phyloP scores from a whole-genome alignment of 2,329 filamentous ascomycete species.

The Curvularia spicifera region DNA sequence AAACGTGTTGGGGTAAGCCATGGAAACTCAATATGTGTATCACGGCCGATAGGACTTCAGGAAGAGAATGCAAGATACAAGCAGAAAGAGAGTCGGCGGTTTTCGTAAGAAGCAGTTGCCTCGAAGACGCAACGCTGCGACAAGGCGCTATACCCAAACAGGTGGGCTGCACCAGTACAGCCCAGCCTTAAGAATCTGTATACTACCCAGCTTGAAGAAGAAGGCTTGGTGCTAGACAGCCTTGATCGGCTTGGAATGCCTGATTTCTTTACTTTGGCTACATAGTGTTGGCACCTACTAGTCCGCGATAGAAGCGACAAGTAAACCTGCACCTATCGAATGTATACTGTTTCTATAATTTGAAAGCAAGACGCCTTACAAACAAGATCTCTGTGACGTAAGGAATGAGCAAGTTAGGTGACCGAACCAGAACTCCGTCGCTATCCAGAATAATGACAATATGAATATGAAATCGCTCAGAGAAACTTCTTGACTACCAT shows the following conservation, averaged over 20 bases:
- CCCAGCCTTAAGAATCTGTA: not conserved
- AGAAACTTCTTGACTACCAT: conserved; percentile 65
- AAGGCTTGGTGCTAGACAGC: not conserved
- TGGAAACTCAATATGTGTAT: no score
- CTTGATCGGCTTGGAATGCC: no score
- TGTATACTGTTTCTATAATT: not conserved
- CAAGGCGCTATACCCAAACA: not conserved
- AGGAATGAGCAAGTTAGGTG: not conserved
- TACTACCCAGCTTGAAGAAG: not conserved
- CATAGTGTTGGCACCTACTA: not conserved
- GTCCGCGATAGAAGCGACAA: not conserved
- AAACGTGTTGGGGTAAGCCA: not conserved
- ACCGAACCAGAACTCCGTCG: conserved; percentile 3
- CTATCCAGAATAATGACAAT: not conserved
- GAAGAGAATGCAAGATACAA: not conserved
- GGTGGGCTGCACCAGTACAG: not conserved
- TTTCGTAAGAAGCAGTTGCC: not conserved
- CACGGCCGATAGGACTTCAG: not conserved
- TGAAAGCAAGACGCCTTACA: not conserved
- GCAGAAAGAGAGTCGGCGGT: not conserved
- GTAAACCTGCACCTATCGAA: not conserved
- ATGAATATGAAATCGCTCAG: not conserved
- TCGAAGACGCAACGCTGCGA: not conserved
- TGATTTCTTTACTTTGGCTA: not conserved
- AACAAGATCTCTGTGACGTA: not conserved